Evolutionary conservation across 1,284 basidiomycete species (phyloP).

Genomic region (Trichosporon sp.): DNA sequence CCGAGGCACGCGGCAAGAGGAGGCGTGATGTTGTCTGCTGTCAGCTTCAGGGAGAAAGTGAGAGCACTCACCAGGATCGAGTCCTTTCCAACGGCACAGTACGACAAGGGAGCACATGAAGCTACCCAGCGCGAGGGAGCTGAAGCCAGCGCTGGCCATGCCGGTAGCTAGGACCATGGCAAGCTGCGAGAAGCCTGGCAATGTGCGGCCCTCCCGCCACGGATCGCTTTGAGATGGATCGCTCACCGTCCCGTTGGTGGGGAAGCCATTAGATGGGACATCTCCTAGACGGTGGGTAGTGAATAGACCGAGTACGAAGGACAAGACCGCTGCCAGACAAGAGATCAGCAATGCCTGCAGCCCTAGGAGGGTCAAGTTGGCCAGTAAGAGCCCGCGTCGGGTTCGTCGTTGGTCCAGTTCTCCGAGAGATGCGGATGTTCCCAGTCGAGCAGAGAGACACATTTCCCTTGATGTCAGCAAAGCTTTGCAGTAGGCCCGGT

Average conservation of each 20-base stretch:
- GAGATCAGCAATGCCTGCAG: slow-evolving; percentile 90
- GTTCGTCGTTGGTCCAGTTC: slow-evolving; percentile 69
- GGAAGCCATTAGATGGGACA: slow-evolving; percentile 16
- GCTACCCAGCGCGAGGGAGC: slow-evolving; percentile 73
- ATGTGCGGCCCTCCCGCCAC: slow-evolving; percentile 46
- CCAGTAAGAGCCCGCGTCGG: slow-evolving; percentile 65
- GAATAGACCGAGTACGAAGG: slow-evolving; percentile 66
- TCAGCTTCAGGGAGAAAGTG: background rate
- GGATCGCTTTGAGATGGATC: slow-evolving; percentile 16
- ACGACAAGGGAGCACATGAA: slow-evolving; percentile 89
- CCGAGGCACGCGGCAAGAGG: slow-evolving; percentile 88
- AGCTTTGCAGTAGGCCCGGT: background rate
- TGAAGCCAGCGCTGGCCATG: slow-evolving; percentile 79
- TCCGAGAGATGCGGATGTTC: slow-evolving; percentile 62
- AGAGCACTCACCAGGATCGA: slow-evolving; percentile 69
- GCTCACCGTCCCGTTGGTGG: slow-evolving; percentile 11
- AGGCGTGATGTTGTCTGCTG: slow-evolving; percentile 84
- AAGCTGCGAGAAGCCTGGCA: slow-evolving; percentile 52
- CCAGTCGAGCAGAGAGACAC: slow-evolving; percentile 44
- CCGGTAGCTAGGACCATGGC: slow-evolving; percentile 80
- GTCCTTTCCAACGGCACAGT: slow-evolving; percentile 64
- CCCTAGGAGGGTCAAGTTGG: slow-evolving; percentile 82
- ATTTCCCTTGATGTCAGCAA: slow-evolving; percentile 45
- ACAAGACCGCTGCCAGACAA: slow-evolving; percentile 73
- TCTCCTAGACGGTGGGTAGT: slow-evolving; percentile 52